phyloP scores from a whole-genome alignment of 2,329 filamentous ascomycete genomes.

The Botrytis deweyae region DNA sequence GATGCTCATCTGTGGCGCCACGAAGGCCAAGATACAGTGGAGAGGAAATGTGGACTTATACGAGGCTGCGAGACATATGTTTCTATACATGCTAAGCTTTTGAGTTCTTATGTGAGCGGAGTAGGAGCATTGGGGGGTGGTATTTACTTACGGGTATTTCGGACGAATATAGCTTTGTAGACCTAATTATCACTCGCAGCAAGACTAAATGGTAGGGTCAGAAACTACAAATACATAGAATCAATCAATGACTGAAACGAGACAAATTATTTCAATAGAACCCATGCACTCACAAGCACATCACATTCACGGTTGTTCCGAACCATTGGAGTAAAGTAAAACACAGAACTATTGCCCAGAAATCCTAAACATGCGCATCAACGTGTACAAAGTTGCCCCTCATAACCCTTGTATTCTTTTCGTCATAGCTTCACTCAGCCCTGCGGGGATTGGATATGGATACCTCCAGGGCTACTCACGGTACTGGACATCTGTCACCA shows the following conservation, averaged over 20 bases:
- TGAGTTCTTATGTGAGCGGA: neutral
- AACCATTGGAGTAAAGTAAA: neutral
- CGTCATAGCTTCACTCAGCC: conserved; percentile 28
- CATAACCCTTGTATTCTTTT: neutral
- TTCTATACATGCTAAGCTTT: neutral
- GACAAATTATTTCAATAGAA: neutral
- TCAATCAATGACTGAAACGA: neutral
- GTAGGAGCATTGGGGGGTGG: neutral
- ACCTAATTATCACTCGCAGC: neutral
- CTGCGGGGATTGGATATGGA: conserved; percentile 18
- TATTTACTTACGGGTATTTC: neutral
- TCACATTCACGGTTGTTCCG: neutral
- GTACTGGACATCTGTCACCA: conserved; percentile 23
- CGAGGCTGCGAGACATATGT: neutral
- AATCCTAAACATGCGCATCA: conserved; percentile 14
- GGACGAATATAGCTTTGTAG: too few species aligned
- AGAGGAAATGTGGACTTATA: conserved; percentile 8
- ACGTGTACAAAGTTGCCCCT: conserved; percentile 22
- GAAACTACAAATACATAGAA: neutral
- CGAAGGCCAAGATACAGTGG: neutral
- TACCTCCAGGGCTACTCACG: neutral
- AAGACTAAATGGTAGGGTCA: neutral
- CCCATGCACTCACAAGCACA: neutral
- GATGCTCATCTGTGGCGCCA: conserved; percentile 2
- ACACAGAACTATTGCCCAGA: neutral